Evolutionary conservation across 148 eudicot species (phyloP).

Genomic region (Oxyria digyna): DNA sequence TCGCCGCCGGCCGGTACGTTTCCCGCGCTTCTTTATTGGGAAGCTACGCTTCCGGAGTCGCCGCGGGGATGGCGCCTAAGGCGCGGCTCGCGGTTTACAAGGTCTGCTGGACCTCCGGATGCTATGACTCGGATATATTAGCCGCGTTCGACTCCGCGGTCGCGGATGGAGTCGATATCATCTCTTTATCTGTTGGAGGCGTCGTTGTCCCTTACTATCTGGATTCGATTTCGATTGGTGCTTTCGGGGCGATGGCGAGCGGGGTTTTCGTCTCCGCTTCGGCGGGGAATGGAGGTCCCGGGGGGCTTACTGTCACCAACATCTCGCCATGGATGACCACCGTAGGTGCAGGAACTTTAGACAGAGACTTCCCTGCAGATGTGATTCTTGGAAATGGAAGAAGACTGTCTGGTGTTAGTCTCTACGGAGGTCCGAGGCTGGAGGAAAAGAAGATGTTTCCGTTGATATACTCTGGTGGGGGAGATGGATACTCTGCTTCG

Average conservation of each 20-base stretch:
- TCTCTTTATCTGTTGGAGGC: conserved; percentile 78
- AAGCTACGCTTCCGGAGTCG: conserved; percentile 77
- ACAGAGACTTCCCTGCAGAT: conserved; percentile 80
- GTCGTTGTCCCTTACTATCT: conserved; percentile 82
- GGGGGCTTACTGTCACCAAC: conserved; percentile 68
- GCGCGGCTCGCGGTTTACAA: conserved; percentile 81
- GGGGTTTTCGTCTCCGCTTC: conserved; percentile 89
- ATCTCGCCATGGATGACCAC: conserved; percentile 92
- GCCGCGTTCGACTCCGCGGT: conserved; percentile 88
- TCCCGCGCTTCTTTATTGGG: conserved; percentile 72
- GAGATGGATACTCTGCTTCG: conserved; percentile 78
- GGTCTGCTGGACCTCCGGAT: conserved; percentile 90
- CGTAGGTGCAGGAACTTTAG: conserved; percentile 80
- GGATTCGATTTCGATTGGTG: conserved; percentile 80
- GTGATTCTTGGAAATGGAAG: conserved; percentile 72
- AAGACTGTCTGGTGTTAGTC: conserved; percentile 44
- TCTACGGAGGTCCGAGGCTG: conserved; percentile 65
- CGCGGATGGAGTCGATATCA: conserved; percentile 71
- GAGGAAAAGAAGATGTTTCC: conserved; percentile 37
- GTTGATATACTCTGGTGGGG: conserved; percentile 46
- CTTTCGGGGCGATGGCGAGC: conserved; percentile 49
- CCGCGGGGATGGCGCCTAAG: conserved; percentile 94
- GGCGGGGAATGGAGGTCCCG: conserved; percentile 91
- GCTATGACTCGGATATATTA: conserved; percentile 86
- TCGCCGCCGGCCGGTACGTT: conserved; percentile 89